These are phyloP conservation scores for Talaromyces sp. DNA, from an alignment of 2,329 filamentous ascomycete species.

Conservation along the genomic window DNA sequence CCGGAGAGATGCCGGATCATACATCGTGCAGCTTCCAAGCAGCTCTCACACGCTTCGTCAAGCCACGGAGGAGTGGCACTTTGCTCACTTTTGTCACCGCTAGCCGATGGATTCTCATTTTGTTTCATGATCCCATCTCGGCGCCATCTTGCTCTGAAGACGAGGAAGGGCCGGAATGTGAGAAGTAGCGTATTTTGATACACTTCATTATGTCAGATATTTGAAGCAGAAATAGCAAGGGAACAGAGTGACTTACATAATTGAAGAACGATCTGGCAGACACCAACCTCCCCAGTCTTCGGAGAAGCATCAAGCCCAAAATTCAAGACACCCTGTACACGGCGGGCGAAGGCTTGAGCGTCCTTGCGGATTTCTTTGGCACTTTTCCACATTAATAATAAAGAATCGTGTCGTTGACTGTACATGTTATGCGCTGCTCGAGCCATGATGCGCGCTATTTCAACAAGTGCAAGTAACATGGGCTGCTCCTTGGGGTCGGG, in stretches of 20 bases:
- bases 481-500: constrained; percentile 37
- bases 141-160: constrained; percentile 43
- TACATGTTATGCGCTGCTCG: constrained; percentile 44
- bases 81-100: constrained; percentile 21
- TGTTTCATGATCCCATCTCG: constrained; percentile 25
- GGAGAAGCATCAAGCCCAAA: constrained; percentile 36
- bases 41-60: constrained; percentile 45
- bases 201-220: constrained; percentile 28
- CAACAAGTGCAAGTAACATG: constrained; percentile 36
- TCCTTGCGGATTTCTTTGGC: constrained; percentile 34
- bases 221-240: not conserved
- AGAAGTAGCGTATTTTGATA: constrained; percentile 45
- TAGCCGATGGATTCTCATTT: constrained; percentile 18
- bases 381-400: constrained; percentile 37
- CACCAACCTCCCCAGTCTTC: constrained; percentile 39
- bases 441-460: constrained; percentile 40
- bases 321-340: constrained; percentile 29
- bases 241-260: constrained; percentile 33
- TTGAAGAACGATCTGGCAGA: constrained; percentile 41
- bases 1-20: constrained; percentile 42
- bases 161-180: constrained; percentile 46
- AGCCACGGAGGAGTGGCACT: constrained; percentile 37
- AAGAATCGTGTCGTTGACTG: constrained; percentile 39
- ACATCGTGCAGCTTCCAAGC: constrained; percentile 41
- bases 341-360: constrained; percentile 27